Evolutionary conservation across 768 basidiomycete genomes (phyloP).

Genomic region (Phlegmacium glaucopus): DNA sequence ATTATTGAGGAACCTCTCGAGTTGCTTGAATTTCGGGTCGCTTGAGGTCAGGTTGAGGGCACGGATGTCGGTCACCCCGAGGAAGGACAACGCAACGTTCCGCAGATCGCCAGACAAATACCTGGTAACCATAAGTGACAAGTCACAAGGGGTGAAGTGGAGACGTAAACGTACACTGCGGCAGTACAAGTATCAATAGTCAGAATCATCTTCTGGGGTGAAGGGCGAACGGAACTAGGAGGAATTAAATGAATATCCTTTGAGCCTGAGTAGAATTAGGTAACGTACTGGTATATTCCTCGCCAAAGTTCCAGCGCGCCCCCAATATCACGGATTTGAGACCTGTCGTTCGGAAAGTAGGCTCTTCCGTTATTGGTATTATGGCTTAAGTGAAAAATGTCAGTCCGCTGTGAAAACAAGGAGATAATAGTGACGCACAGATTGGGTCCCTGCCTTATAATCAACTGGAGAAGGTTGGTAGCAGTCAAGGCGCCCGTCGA

Average conservation of each 20-base stretch:
- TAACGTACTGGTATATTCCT: conserved; percentile 45
- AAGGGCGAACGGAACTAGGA: conserved; percentile 44
- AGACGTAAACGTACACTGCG: conserved; percentile 37
- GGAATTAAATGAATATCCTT: not conserved
- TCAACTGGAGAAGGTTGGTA: conserved; percentile 44
- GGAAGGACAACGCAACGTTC: conserved; percentile 28
- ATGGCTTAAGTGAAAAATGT: conserved; percentile 23
- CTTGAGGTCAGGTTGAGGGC: conserved; percentile 23
- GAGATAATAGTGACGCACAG: conserved; percentile 31
- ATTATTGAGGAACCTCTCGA: conserved; percentile 37
- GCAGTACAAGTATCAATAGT: conserved; percentile 47
- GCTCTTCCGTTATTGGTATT: conserved; percentile 44
- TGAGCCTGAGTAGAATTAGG: conserved; percentile 4
- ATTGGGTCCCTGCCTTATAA: conserved; percentile 46
- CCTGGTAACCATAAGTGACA: conserved; percentile 13
- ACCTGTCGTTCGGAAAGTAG: conserved; percentile 29
- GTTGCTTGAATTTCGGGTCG: conserved; percentile 21
- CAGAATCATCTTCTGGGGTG: conserved; percentile 34
- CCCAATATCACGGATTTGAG: not conserved
- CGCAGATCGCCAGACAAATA: conserved; percentile 28
- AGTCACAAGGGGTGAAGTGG: not conserved
- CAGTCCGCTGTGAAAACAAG: not conserved
- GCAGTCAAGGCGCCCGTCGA: conserved; percentile 31
- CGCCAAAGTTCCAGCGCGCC: conserved; percentile 41
- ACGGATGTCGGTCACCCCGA: conserved; percentile 22